Evolutionary conservation across 83 land plant genomes (phyloP).

Genomic region (Diphasiastrum complanatum): DNA sequence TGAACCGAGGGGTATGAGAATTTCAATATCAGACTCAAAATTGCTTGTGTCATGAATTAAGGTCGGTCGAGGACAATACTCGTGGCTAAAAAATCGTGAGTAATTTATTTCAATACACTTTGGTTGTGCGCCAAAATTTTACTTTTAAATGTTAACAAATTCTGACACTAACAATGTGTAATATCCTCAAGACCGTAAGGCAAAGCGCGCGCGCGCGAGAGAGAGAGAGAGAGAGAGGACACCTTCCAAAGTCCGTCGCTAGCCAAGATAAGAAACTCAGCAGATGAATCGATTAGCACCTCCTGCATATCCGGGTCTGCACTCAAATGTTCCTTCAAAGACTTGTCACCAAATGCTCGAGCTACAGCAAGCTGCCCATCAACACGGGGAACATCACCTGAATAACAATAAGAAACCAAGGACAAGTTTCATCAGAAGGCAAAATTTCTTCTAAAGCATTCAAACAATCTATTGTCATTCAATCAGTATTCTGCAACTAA

Average conservation of each 20-base stretch:
- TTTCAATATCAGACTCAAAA: no score
- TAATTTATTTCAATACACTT: no score
- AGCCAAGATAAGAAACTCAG: constrained; percentile 49
- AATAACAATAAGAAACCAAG: constrained; percentile 3
- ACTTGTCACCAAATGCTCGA: constrained; percentile 70
- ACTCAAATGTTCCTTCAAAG: constrained; percentile 57
- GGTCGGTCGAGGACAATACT: no score
- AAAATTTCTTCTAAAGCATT: background rate
- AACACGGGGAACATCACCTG: constrained; percentile 73
- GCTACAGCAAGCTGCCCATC: constrained; percentile 78
- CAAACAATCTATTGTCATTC: background rate
- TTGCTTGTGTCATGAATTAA: no score
- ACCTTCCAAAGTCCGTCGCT: constrained; percentile 89
- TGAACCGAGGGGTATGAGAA: no score
- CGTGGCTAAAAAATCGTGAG: no score
- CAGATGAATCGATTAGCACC: constrained; percentile 17
- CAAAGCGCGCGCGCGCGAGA: background rate
- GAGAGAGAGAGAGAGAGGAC: background rate
- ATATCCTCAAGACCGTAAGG: background rate
- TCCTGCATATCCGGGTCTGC: constrained; percentile 54
- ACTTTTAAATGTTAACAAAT: no score
- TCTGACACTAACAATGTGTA: background rate
- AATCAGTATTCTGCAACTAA: background rate
- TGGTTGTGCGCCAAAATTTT: no score
- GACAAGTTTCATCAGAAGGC: background rate